Conservation (phyloP, 1,139 yeast genomes). For the Arxiozyma bovina region DNA sequence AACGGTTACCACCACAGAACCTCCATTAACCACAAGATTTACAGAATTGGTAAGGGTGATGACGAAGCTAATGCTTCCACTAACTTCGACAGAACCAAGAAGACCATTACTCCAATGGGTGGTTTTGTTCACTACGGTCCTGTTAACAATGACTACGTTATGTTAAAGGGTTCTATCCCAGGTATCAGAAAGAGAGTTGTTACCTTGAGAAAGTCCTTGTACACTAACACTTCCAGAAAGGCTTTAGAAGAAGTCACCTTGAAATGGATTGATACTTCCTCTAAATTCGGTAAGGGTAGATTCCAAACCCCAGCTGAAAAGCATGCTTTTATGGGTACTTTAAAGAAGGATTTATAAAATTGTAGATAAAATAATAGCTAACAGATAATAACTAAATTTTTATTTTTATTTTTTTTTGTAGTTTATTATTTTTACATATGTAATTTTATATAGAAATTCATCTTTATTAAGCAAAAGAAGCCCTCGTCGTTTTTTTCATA, state of each 20-base stretch:
- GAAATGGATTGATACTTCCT: constrained; percentile 99
- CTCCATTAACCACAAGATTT: constrained; percentile 99
- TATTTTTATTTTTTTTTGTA: constrained; percentile 4
- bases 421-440: constrained; percentile 3
- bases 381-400: constrained; percentile 3
- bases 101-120: constrained; percentile 99
- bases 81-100: constrained; percentile 98
- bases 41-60: constrained; percentile 96
- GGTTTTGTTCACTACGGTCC: constrained; percentile 99
- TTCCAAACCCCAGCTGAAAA: constrained; percentile 99
- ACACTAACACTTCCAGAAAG: constrained; percentile 96
- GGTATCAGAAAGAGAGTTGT: constrained; percentile 99
- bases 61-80: constrained; percentile 95
- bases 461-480: background rate
- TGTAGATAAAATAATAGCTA: constrained; percentile 4
- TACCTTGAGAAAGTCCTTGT: constrained; percentile 96
- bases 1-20: constrained; percentile 99
- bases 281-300: constrained; percentile 99
- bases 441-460: constrained; percentile 1
- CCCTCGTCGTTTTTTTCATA: background rate
- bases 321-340: constrained; percentile 99
- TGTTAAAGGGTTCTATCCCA: constrained; percentile 98
- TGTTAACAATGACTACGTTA: constrained; percentile 93
- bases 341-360: constrained; percentile 75
- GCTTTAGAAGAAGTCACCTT: constrained; percentile 94